Percentiles rank a stretch among this genome's conserved stretches.
Conservation (phyloP, 176 grass and related monocot species). For the Oryza glaberrima region DNA sequence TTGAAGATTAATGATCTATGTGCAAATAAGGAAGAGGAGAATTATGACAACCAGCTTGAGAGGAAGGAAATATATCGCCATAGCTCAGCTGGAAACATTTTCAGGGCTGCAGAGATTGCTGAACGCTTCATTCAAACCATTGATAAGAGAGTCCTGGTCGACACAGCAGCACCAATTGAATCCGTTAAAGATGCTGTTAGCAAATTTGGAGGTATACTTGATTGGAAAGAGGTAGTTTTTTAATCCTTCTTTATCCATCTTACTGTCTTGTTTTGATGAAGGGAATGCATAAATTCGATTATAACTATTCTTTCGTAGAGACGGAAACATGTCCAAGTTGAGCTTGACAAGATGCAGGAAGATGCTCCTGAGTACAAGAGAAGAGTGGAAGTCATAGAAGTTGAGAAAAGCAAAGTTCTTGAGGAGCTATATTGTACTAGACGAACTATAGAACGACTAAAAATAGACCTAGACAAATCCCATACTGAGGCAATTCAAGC, state of each 20-base stretch:
- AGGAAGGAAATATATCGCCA: constrained; percentile 32
- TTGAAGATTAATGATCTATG: constrained; percentile 36
- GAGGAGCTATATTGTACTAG: constrained; percentile 49
- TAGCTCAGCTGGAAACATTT: constrained; percentile 47
- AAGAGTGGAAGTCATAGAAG: constrained; percentile 51
- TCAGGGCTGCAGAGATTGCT: constrained; percentile 45
- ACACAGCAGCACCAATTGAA: constrained; percentile 77
- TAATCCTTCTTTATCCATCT: background rate
- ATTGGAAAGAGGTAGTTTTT: constrained; percentile 75
- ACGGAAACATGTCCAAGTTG: constrained; percentile 55
- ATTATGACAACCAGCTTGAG: constrained; percentile 13
- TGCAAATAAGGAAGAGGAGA: constrained; percentile 27
- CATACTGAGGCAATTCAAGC: constrained; percentile 61
- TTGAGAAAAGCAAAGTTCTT: constrained; percentile 49
- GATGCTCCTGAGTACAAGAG: constrained; percentile 54
- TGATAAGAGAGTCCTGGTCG: constrained; percentile 54
- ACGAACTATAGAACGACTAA: constrained; percentile 68
- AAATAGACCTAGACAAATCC: constrained; percentile 64
- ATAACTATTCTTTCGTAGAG: constrained; percentile 48
- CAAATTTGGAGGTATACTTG: constrained; percentile 85
- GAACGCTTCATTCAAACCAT: constrained; percentile 54
- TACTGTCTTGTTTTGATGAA: background rate
- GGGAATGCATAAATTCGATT: background rate
- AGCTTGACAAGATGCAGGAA: constrained; percentile 57
- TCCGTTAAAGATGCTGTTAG: constrained; percentile 84